phyloP scores from a whole-genome alignment of 2,329 filamentous ascomycete species.

The Beauveria scarabaeidicola region DNA sequence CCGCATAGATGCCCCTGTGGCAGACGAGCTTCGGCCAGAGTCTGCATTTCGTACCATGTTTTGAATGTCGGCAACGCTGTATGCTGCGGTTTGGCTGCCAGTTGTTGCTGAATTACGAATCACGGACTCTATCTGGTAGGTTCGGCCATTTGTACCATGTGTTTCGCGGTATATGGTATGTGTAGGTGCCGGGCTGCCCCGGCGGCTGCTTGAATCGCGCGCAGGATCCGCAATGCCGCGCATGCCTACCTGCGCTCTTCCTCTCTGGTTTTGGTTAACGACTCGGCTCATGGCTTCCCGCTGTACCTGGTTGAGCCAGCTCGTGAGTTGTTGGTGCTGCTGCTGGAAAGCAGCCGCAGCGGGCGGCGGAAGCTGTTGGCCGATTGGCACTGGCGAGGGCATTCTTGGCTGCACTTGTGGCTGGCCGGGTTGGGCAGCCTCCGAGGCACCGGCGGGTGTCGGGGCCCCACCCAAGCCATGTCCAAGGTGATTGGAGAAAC shows the following conservation, averaged over 20 bases:
- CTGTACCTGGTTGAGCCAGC: conserved; percentile 40
- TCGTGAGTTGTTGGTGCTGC: conserved; percentile 34
- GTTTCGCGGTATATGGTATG: conserved; percentile 27
- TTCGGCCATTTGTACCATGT: conserved; percentile 25
- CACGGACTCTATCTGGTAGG: conserved; percentile 28
- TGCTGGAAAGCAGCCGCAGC: conserved; percentile 17
- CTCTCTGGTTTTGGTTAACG: conserved; percentile 35
- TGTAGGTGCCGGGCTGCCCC: conserved; percentile 24
- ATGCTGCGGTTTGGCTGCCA: conserved; percentile 18
- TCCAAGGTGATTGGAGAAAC: neutral
- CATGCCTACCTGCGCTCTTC: conserved; percentile 31
- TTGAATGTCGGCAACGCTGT: conserved; percentile 36
- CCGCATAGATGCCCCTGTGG: conserved; percentile 43
- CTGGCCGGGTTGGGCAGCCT: conserved; percentile 16
- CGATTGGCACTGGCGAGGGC: conserved; percentile 8
- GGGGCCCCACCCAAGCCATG: neutral
- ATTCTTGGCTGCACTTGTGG: conserved; percentile 12
- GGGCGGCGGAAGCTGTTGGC: conserved; percentile 14
- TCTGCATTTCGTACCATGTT: conserved; percentile 39
- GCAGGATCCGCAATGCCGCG: conserved; percentile 31
- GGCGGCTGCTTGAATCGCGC: conserved; percentile 15
- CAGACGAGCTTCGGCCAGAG: conserved; percentile 34
- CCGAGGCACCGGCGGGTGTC: conserved; percentile 15
- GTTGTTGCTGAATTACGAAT: conserved; percentile 17
- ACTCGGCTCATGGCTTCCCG: conserved; percentile 35